Percentiles rank a stretch among this genome's conserved stretches.
Conservation (phyloP, 768 basidiomycete genomes). For the Rubroboletus satanas region DNA sequence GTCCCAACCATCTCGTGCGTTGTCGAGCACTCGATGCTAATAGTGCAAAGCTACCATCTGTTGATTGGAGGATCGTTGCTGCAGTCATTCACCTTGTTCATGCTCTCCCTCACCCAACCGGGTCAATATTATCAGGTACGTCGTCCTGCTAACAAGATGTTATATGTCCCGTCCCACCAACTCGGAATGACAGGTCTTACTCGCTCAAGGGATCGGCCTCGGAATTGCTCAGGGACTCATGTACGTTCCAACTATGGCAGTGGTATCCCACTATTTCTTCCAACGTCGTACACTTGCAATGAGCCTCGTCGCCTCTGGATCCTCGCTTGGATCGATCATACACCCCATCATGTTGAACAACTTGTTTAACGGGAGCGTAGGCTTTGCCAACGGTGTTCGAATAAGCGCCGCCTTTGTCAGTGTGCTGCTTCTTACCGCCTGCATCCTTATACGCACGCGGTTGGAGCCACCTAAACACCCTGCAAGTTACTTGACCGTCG, state of each 20-base stretch:
- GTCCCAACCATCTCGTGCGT: neutral
- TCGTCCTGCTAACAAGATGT: neutral
- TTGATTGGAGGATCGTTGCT: conserved; percentile 44
- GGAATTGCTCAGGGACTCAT: conserved; percentile 46
- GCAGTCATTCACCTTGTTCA: conserved; percentile 40
- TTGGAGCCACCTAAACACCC: too few species aligned
- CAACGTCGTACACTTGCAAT: too few species aligned
- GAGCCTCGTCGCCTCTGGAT: too few species aligned
- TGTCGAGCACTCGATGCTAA: neutral
- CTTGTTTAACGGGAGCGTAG: too few species aligned
- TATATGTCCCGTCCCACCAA: neutral
- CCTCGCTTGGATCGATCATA: too few species aligned
- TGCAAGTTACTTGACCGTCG: too few species aligned
- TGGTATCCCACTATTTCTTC: conserved; percentile 45
- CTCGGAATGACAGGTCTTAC: conserved; percentile 37
- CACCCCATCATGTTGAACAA: too few species aligned
- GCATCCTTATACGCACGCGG: too few species aligned
- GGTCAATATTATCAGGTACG: conserved; percentile 42
- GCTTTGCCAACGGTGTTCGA: too few species aligned
- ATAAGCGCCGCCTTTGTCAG: too few species aligned
- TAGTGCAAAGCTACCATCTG: conserved; percentile 37
- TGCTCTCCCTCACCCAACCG: conserved; percentile 43
- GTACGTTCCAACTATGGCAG: conserved; percentile 43
- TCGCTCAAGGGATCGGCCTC: conserved; percentile 45
- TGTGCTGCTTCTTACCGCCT: too few species aligned